Base-by-base conservation (phyloP, 139 green algal genomes). In the Bryopsis sp. region DNA sequence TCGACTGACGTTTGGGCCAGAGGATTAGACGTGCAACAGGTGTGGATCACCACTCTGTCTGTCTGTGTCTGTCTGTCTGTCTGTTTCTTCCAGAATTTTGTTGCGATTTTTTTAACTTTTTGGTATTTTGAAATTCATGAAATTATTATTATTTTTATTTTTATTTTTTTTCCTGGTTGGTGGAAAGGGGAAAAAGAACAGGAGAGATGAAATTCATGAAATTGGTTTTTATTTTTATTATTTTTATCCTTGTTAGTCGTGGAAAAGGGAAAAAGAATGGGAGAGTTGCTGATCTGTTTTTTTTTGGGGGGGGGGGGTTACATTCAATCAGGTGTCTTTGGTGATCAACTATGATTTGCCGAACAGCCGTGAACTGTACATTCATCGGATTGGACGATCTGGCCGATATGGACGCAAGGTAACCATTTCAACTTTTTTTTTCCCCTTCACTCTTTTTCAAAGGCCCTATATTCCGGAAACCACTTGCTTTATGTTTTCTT, bases 291-390 rank as follows among this genome's bases (percentile, higher is more conserved):
- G n/a, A n/a, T n/a, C n/a, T n/a, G n/a, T n/a, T n/a, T n/a, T n/a
- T n/a, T n/a, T n/a, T n/a, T n/a, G n/a, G n/a, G n/a, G n/a, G n/a
- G n/a, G n/a, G n/a, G n/a, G n/a, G n/a, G n/a, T n/a, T n/a, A n/a
- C n/a, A n/a, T n/a, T n/a, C n/a, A n/a, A n/a, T n/a, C 82, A 94
- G 84, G 93, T 99, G 63, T 97, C 92, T 0, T 81, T 99, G 72
- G 95, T 99, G 47, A 98, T 99, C 85, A 99, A 99, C 86, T 99
- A 99, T 65, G 95, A 99, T 81, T 83, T 99, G 63, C 95, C 95
- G 72, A 94, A 94, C 84, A 96, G 88, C 71, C 86, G 95, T 73
- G 95, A 99, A 85, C 79, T 95, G 15, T 99, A 99, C 88, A 97
- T 99, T 72, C 95, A 99, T 77, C 82, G 95, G 70, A 99, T 99